Percentiles rank a stretch among this genome's conserved stretches.
phyloP scores from a whole-genome alignment of 805 yeast species.

The Cyberlindnera maclurae region DNA sequence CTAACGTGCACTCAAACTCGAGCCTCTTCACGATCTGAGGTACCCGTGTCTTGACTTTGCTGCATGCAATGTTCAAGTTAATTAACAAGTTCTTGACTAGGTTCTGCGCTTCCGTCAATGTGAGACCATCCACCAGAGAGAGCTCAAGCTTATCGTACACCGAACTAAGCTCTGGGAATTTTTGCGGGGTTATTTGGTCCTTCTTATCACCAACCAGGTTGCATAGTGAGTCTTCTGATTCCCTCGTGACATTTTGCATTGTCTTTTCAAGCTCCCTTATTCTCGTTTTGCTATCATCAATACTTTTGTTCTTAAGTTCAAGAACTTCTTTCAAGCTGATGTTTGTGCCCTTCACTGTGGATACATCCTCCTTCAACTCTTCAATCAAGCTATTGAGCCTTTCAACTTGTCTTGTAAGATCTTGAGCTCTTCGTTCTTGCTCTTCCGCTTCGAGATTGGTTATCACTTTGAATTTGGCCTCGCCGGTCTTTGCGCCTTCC shows the following conservation, averaged over 20 bases:
- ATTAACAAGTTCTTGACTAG: constrained; percentile 28
- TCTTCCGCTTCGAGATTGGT: not conserved
- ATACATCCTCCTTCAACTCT: constrained; percentile 8
- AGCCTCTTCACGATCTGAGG: constrained; percentile 23
- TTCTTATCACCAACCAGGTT: constrained; percentile 19
- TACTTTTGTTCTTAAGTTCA: constrained; percentile 6
- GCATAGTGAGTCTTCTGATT: constrained; percentile 1
- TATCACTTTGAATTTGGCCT: not conserved
- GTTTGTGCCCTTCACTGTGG: constrained; percentile 7
- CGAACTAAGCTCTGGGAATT: constrained; percentile 22
- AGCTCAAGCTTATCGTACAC: constrained; percentile 21
- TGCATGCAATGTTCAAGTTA: constrained; percentile 26
- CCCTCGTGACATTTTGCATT: constrained; percentile 2
- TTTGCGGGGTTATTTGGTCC: constrained; percentile 19
- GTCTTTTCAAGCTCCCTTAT: constrained; percentile 7
- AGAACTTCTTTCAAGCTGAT: constrained; percentile 11
- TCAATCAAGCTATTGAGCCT: constrained; percentile 3
- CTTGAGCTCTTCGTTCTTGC: not conserved
- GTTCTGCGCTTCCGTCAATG: constrained; percentile 27
- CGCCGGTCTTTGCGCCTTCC: not conserved
- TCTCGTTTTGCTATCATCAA: constrained; percentile 1
- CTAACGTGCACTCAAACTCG: constrained; percentile 23
- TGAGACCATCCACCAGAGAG: constrained; percentile 23
- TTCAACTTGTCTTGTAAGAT: constrained; percentile 3
- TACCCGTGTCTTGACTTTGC: constrained; percentile 21